Conservation (phyloP, 2,329 filamentous ascomycete genomes). For the Exserohilum rostratum region DNA sequence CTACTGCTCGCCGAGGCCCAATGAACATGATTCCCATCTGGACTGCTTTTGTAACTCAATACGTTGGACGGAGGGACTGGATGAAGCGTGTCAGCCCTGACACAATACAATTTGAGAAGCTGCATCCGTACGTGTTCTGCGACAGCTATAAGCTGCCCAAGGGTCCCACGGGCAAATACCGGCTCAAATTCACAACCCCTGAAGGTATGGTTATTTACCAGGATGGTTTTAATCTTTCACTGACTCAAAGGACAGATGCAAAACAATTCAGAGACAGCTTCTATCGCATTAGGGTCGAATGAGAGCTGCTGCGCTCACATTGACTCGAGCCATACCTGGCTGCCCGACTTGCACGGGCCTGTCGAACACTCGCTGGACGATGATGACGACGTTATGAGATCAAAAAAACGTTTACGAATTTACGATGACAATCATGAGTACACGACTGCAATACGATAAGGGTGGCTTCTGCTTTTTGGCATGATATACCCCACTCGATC, state of each 20-base stretch:
- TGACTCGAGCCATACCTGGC: background rate
- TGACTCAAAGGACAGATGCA: slow-evolving; percentile 28
- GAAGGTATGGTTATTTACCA: slow-evolving; percentile 32
- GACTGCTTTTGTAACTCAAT: slow-evolving; percentile 56
- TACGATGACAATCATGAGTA: slow-evolving; percentile 10
- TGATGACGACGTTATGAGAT: slow-evolving; percentile 15
- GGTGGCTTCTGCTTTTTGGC: slow-evolving; percentile 36
- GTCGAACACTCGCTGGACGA: background rate
- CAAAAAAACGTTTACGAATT: slow-evolving; percentile 30
- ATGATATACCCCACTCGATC: slow-evolving; percentile 43
- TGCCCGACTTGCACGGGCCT: background rate
- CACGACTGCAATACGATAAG: slow-evolving; percentile 29
- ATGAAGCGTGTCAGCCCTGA: slow-evolving; percentile 51
- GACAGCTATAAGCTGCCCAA: slow-evolving; percentile 53
- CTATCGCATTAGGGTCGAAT: slow-evolving; percentile 32
- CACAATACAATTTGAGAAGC: slow-evolving; percentile 56
- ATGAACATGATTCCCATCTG: slow-evolving; percentile 64
- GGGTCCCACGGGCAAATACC: slow-evolving; percentile 38
- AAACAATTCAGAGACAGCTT: slow-evolving; percentile 41
- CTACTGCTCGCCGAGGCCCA: slow-evolving; percentile 59
- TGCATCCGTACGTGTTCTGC: slow-evolving; percentile 61
- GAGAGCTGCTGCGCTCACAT: background rate
- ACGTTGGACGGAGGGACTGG: slow-evolving; percentile 56
- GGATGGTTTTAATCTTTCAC: background rate
- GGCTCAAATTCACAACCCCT: slow-evolving; percentile 41